These are phyloP conservation scores for Geranomyces variabilis DNA, from an alignment of 192 early-diverging fungal genomes.

Conservation along the genomic window DNA sequence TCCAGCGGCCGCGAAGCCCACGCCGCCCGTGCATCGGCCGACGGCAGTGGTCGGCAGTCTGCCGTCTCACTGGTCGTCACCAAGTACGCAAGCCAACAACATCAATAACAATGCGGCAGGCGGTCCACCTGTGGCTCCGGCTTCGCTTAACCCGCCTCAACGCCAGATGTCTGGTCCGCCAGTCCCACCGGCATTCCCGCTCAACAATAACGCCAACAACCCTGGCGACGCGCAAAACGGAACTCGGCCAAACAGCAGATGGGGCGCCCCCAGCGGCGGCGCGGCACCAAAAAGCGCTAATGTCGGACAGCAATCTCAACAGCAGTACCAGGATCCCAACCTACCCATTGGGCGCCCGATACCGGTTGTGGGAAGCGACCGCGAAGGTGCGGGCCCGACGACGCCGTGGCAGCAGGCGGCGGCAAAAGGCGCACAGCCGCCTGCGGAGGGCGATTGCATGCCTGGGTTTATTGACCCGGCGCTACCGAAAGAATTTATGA, in stretches of 20 bases:
- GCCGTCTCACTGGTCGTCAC: conserved; percentile 17
- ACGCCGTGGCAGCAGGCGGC: conserved; percentile 27
- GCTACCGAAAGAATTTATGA: conserved; percentile 43
- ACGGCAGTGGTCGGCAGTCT: conserved; percentile 5
- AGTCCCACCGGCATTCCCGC: neutral
- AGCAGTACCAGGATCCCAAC: neutral
- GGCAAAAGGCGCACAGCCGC: conserved; percentile 12
- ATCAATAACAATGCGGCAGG: neutral
- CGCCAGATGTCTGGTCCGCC: neutral
- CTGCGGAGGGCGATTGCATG: conserved; percentile 26
- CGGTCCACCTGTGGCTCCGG: no score
- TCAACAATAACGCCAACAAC: conserved; percentile 3
- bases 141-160: neutral
- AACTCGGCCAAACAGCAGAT: conserved; percentile 5
- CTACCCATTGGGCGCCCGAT: conserved; percentile 31
- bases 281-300: no score
- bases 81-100: conserved; percentile 4
- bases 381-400: conserved; percentile 15
- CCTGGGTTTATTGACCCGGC: conserved; percentile 32
- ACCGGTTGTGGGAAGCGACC: conserved; percentile 37
- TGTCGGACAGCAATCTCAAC: no score
- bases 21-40: neutral
- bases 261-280: neutral
- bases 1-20: neutral
- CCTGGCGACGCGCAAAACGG: neutral